Evolutionary conservation across 148 eudicot species (phyloP), one percentile per base, ranked within the genome.

Genomic region (Pouteria glomerata): DNA sequence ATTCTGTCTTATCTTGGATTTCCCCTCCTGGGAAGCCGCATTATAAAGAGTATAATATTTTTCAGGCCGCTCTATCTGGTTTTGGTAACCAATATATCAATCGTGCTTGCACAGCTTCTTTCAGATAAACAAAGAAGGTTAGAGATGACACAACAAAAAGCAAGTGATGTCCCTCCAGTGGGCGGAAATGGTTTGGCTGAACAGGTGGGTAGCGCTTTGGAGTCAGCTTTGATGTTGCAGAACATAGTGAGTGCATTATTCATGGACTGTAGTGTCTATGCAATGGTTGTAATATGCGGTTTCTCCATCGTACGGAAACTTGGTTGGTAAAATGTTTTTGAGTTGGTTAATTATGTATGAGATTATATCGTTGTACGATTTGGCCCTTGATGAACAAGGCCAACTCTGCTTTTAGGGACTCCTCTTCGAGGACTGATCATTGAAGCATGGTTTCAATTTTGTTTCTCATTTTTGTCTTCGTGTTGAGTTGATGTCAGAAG

Each of bases 61-160:
- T 84, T 84, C 81, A 87, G 88, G 63, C 98, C 98, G 0, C 76
- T 93, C 51, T 74, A 85, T 72, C 83, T 93, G 60, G 80, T 93
- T 72, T 6, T 89, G 56, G 53, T 93, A 64, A 83, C 91, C 67
- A 86, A 89, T 57, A 72, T 89, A 73, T 72, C 92, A 14, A 74
- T 87, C 50, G 85, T 88, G 37, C n/a, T 80, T 71, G 76, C 77
- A 8, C 73, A 79, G 67, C 80, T 88, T 67, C 74, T 81, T 55
- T 75, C 80, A 53, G 86, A 78, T 31, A 76, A 79, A 55, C 79
- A 65, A 64, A 66, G 62, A 35, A 71, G 66, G 41, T 59, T 71
- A 23, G 67, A 44, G 45, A 79, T 73, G 68, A 59, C 62, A 11
- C 76, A 73, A 24, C 80, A 57, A 68, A 77, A 68, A 52, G 63